phyloP scores from a whole-genome alignment of 305 asterid genomes.

The Fraxinus greggii region DNA sequence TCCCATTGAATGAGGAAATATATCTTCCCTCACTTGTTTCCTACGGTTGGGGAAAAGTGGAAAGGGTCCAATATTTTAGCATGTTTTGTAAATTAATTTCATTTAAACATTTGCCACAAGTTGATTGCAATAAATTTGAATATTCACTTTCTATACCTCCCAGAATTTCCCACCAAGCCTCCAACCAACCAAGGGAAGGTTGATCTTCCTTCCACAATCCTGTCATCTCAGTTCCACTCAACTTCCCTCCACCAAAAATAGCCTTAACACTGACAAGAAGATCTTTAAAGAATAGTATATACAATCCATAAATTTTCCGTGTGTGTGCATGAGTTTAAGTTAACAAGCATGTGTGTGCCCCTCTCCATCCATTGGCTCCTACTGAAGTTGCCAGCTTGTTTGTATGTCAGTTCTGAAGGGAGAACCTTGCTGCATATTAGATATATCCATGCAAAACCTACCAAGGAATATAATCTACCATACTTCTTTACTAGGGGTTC shows the following conservation, averaged over 20 bases:
- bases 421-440: not conserved
- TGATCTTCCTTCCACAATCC: not conserved
- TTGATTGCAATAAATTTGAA: not conserved
- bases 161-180: not conserved
- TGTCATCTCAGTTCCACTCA: not conserved
- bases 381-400: not conserved
- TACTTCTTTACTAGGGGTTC: not conserved
- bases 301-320: not conserved
- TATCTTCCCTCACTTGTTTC: not conserved
- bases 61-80: not conserved
- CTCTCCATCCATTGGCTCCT: not conserved
- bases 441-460: not conserved
- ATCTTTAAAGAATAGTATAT: not conserved
- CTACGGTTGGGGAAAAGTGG: not conserved
- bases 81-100: not conserved
- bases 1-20: not conserved
- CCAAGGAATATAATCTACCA: not conserved
- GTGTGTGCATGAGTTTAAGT: not conserved
- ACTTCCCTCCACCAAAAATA: not conserved
- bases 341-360: not conserved
- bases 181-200: not conserved
- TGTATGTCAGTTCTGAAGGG: not conserved
- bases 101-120: not conserved
- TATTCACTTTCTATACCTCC: not conserved
- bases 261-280: not conserved